phyloP scores from a whole-genome alignment of 345 rosid species.

The Diplotaxis tenuifolia region DNA sequence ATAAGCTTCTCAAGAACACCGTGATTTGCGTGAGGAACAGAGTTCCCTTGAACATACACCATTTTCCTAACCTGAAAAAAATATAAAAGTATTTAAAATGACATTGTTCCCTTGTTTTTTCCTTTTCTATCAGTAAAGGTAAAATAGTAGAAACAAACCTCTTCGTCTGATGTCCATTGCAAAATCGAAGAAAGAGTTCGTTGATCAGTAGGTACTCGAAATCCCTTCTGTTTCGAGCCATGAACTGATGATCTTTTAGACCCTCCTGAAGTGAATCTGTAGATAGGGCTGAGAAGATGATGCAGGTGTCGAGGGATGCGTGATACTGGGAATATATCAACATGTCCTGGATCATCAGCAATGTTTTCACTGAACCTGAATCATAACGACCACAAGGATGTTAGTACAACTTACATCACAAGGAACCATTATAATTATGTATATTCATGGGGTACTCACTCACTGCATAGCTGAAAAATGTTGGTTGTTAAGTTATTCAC shows the following conservation, averaged over 20 bases:
- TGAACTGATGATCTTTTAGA: slow-evolving; percentile 41
- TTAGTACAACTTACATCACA: slow-evolving; percentile 18
- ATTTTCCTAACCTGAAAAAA: slow-evolving; percentile 68
- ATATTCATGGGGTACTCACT: slow-evolving; percentile 52
- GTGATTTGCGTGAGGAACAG: slow-evolving; percentile 72
- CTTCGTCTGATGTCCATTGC: slow-evolving; percentile 79
- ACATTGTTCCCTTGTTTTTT: not conserved
- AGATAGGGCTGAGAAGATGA: slow-evolving; percentile 59
- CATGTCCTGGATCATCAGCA: slow-evolving; percentile 67
- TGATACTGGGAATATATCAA: slow-evolving; percentile 77
- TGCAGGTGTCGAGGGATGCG: slow-evolving; percentile 67
- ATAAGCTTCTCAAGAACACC: slow-evolving; percentile 73
- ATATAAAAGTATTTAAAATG: not conserved
- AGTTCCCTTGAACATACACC: slow-evolving; percentile 73
- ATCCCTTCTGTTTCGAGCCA: slow-evolving; percentile 55
- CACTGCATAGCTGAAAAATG: slow-evolving; percentile 60
- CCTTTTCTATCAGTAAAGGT: not conserved
- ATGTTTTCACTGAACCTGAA: slow-evolving; percentile 82
- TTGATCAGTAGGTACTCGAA: slow-evolving; percentile 63
- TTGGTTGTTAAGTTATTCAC: slow-evolving; percentile 69
- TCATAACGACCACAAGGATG: slow-evolving; percentile 6
- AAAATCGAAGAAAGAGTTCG: slow-evolving; percentile 57
- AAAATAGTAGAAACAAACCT: slow-evolving; percentile 59
- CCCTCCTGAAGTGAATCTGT: slow-evolving; percentile 39
- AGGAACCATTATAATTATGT: not conserved